Evolutionary conservation across 345 rosid genomes (phyloP).

Genomic region (Brassica juncea): DNA sequence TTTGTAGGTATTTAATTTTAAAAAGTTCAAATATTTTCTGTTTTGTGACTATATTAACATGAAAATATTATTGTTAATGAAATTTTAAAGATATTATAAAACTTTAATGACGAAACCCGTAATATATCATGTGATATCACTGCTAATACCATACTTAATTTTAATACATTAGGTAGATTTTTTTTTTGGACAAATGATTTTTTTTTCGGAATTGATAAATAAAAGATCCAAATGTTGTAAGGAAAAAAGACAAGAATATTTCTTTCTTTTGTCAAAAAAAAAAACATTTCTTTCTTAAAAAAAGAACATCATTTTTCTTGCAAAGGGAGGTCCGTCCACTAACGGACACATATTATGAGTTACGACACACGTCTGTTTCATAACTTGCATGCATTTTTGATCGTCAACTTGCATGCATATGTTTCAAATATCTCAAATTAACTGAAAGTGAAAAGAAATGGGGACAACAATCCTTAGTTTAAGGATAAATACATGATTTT

Average conservation of each 20-base stretch:
- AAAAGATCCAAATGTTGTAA: background rate
- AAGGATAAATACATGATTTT: no score
- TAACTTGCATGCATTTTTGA: constrained; percentile 37
- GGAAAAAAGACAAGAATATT: background rate
- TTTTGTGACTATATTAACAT: background rate
- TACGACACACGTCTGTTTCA: constrained; percentile 36
- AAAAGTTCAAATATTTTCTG: background rate
- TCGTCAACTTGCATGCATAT: constrained; percentile 29
- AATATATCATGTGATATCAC: background rate
- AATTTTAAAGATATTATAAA: no score
- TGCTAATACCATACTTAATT: background rate
- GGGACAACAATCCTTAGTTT: background rate
- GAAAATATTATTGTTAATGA: background rate
- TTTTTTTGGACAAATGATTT: no score
- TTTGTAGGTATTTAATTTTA: no score
- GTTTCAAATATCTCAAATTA: constrained; percentile 5
- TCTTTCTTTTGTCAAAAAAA: no score
- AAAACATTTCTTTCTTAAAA: no score
- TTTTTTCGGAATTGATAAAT: background rate
- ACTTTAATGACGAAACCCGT: background rate
- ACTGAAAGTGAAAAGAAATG: background rate
- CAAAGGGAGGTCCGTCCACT: constrained; percentile 29
- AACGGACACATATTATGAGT: constrained; percentile 32
- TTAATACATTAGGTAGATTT: background rate
- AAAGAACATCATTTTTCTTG: background rate